Base-by-base conservation (phyloP, 2,329 filamentous ascomycete genomes). In the Peltaster fructicola region DNA sequence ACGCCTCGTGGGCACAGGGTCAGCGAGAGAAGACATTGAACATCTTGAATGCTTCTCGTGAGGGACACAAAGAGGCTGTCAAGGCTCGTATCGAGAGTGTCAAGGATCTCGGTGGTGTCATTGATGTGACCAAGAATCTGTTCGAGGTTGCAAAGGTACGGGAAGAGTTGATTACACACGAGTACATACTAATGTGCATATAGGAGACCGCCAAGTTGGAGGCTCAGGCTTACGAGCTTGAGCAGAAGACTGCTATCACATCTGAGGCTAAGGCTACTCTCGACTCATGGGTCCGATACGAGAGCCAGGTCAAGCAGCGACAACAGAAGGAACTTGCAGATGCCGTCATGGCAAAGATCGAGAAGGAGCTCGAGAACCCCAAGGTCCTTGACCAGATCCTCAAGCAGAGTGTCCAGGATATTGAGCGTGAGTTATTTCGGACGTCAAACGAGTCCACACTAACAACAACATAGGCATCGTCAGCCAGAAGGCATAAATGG, bases 201-300 rank as follows among this genome's bases (percentile, higher is more conserved):
- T 44, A 91, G 84, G 88, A 98, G 72, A 98, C 88, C 50, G 90
- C 88, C 50, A 65, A 77, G 62, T 78, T 95, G 42, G 88, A 98
- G 70, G 75, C 85, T 42, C 60, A 95, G 70, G 84, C 82, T 39
- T 98, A 76, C 61, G 82, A 95, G 69, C 73, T 95, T 42, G 82
- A 95, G 70, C 88, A 98, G 64, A 75, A 74, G 64, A 93, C 85
- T 34, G 78, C 82, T 44, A 66, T 98, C 40, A 82, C 82, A 31
- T 64, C 71, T 37, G 88, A 98, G 68, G 85, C 85, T 50, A 98
- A 93, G 75, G 50, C 68, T 34, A 88, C 95, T 31, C 73, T 98
- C 39, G 88, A 98, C 56, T 93, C 82, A 30, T 98, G 88, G 90
- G 84, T 95, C 38, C 78, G 88, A 54, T 98, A 98, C 59, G 88